These are phyloP conservation scores for Coffea humblotiana DNA, from an alignment of 305 asterid species.

Conservation along the genomic window DNA sequence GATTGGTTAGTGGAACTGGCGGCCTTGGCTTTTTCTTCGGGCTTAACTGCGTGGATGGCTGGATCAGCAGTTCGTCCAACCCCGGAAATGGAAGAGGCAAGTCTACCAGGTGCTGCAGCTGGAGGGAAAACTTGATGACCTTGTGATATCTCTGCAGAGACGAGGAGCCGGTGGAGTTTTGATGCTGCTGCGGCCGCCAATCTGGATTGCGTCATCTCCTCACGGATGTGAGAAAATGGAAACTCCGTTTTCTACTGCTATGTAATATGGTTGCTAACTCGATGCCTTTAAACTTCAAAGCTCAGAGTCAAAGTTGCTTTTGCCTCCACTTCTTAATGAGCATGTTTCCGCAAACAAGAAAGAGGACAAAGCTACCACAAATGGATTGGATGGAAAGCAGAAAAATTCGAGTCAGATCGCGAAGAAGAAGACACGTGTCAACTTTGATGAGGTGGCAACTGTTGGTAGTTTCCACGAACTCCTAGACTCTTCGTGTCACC, in stretches of 20 bases:
- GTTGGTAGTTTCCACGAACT: slow-evolving; percentile 18
- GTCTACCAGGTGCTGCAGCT: slow-evolving; percentile 6
- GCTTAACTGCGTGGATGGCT: slow-evolving; percentile 57
- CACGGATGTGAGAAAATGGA: no score
- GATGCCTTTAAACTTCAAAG: no score
- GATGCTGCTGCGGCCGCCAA: slow-evolving; percentile 32
- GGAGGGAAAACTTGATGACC: neutral
- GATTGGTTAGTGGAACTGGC: slow-evolving; percentile 29
- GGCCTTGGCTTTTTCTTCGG: slow-evolving; percentile 38
- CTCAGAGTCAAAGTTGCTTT: no score
- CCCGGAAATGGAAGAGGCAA: slow-evolving; percentile 25
- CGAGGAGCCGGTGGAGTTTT: slow-evolving; percentile 29
- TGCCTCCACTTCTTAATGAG: neutral
- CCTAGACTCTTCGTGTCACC: slow-evolving; percentile 35
- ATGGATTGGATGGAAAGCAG: neutral
- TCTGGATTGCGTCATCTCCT: slow-evolving; percentile 44
- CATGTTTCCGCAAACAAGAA: neutral
- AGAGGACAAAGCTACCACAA: neutral
- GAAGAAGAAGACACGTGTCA: slow-evolving; percentile 33
- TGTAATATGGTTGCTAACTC: no score
- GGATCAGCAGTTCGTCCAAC: slow-evolving; percentile 65
- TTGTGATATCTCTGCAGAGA: neutral
- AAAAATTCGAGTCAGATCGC: neutral
- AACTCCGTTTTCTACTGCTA: neutral
- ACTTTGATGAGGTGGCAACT: slow-evolving; percentile 20